phyloP scores from a whole-genome alignment of 441 rosid species.

The Croton setiger region DNA sequence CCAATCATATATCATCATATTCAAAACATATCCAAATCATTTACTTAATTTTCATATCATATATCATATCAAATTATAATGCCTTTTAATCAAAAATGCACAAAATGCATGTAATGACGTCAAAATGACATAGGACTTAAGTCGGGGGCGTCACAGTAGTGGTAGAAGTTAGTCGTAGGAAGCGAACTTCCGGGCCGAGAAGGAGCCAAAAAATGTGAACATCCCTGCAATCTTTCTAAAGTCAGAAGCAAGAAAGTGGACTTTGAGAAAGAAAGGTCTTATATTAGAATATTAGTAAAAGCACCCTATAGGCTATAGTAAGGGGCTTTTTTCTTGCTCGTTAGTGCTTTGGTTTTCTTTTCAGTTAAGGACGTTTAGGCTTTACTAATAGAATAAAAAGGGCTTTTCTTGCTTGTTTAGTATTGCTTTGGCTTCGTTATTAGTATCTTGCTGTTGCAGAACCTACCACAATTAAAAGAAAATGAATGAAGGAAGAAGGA shows the following conservation, averaged over 20 bases:
- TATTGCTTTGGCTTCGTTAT: conserved; percentile 1
- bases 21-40: too few species aligned
- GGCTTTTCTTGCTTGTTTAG: not conserved
- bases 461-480: not conserved
- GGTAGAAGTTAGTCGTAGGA: not conserved
- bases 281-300: not conserved
- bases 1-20: too few species aligned
- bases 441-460: not conserved
- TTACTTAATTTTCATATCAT: too few species aligned
- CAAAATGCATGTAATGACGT: too few species aligned
- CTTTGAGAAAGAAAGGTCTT: not conserved
- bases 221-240: not conserved
- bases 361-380: not conserved
- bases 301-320: not conserved
- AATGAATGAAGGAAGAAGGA: conserved; percentile 7
- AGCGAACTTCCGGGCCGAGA: not conserved
- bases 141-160: too few species aligned
- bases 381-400: not conserved
- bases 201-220: not conserved
- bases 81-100: too few species aligned
- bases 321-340: not conserved
- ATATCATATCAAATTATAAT: too few species aligned
- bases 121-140: too few species aligned
- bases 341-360: not conserved
- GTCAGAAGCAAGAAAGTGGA: not conserved